Base-by-base conservation (phyloP, 768 basidiomycete species). In the Dentipellis fragilis region DNA sequence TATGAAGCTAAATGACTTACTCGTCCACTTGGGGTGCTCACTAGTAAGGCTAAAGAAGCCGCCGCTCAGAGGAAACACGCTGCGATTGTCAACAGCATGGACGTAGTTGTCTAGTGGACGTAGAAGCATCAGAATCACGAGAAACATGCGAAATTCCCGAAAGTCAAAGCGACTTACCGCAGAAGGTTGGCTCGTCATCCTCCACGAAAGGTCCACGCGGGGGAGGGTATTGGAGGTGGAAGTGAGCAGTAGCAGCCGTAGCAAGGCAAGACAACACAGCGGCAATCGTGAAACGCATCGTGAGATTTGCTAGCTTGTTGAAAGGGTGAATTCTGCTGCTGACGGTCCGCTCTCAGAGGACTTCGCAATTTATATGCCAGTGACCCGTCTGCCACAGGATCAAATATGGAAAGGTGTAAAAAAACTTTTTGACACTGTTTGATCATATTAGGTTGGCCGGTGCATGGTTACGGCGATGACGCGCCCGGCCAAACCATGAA, bases 201-300 rank as follows among this genome's bases (percentile, higher is more conserved):
- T 83, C 77, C 54, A 75, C 75, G 66, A 93, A 93, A 0, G 62
- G 65, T 1, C 91, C 92, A 49, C 91, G 76, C 10, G 88, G 83
- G 0, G 73, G 60, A 16, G 91, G 92, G 67, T 80, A 92, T 63
- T 84, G 78, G 45, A 93, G 73, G 61, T 86, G 84, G 71, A 93
- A 93, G 68, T 94, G 91, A 8, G 88, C 89, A 49, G 71, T 72
- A 34, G 73, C 82, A 42, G 71, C 66, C 36, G 75, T 63, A 12
- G 72, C 68, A 21, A 79, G 66, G 37, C 67, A 62, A 38, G 69
- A 64, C 23, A 80, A 55, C 55, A 78, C 36, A 55, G 70, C 40
- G 48, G 74, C 49, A 56, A 69, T 57, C 29, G 70, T 21, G 61
- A 72, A 59, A 57, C 57, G 66, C 75, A 78, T 77, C 49, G 8